Conservation (phyloP, 2,329 filamentous ascomycete genomes). For the Ophiosphaerella korrae region DNA sequence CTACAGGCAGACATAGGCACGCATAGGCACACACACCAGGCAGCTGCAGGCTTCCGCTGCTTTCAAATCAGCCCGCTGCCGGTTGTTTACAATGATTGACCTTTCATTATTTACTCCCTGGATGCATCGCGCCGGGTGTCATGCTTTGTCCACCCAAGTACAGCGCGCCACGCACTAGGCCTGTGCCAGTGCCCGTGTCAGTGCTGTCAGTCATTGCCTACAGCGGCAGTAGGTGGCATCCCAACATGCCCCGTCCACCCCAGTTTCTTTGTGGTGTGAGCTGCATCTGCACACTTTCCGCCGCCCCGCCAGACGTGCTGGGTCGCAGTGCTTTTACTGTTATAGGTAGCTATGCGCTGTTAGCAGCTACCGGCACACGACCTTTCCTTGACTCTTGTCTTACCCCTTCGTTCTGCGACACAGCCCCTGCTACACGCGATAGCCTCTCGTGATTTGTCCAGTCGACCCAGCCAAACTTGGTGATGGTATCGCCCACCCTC, state of each 20-base stretch:
- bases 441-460: conserved; percentile 85
- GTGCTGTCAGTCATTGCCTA: conserved; percentile 51
- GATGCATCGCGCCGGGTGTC: conserved; percentile 41
- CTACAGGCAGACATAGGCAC: conserved; percentile 25
- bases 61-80: conserved; percentile 15
- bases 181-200: conserved; percentile 9
- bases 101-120: conserved; percentile 1
- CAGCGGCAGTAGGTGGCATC: conserved; percentile 85
- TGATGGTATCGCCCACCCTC: conserved; percentile 78
- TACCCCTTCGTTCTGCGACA: conserved; percentile 89
- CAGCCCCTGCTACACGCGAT: conserved; percentile 83
- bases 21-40: conserved; percentile 15
- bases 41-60: conserved; percentile 24
- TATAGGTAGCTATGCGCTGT: conserved; percentile 64
- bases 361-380: conserved; percentile 14
- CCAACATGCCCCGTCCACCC: conserved; percentile 87
- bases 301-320: conserved; percentile 36
- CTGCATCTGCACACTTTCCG: conserved; percentile 67
- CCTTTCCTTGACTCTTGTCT: conserved; percentile 46
- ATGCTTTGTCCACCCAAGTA: conserved; percentile 38
- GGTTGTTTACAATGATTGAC: background rate
- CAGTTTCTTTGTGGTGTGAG: conserved; percentile 80
- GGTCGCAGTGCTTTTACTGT: conserved; percentile 68
- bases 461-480: conserved; percentile 84
- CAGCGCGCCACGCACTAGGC: conserved; percentile 43